phyloP scores from a whole-genome alignment of 176 grass and related monocot genomes.

The Secale cereale region DNA sequence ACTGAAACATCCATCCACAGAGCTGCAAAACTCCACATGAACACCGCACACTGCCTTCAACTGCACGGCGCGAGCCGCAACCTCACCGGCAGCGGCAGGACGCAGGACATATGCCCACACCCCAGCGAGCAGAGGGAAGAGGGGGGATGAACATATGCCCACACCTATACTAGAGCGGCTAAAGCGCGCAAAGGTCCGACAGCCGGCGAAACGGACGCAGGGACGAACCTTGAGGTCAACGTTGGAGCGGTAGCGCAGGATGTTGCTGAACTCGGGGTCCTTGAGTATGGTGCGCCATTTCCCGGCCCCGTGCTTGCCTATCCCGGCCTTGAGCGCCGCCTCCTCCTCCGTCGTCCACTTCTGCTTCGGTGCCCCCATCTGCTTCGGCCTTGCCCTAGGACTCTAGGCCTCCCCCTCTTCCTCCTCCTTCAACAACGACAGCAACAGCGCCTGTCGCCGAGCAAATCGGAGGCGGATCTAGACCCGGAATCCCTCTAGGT shows the following conservation, averaged over 20 bases:
- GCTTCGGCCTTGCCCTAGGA: background rate
- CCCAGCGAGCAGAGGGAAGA: no score
- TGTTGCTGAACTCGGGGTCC: conserved; percentile 64
- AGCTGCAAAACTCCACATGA: no score
- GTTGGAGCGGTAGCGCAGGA: conserved; percentile 68
- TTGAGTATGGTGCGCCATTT: conserved; percentile 89
- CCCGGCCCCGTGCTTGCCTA: conserved; percentile 77
- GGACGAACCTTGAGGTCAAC: conserved; percentile 78
- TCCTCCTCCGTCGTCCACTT: conserved; percentile 96
- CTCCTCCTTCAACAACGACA: background rate
- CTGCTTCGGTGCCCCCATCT: conserved; percentile 88
- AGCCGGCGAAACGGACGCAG: accelerated
- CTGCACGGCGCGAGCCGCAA: no score
- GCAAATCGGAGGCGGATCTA: background rate
- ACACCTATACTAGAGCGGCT: background rate
- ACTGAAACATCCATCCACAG: no score
- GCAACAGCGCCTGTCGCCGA: no score
- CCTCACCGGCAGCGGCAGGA: no score
- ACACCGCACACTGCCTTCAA: no score
- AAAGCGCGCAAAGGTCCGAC: background rate
- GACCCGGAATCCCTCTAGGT: background rate
- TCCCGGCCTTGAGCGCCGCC: conserved; percentile 77
- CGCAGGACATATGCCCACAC: no score
- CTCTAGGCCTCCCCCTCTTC: background rate
- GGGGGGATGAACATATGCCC: no score